phyloP scores from a whole-genome alignment of 2,329 filamentous ascomycete genomes.

The Stachybotrys echinatus region DNA sequence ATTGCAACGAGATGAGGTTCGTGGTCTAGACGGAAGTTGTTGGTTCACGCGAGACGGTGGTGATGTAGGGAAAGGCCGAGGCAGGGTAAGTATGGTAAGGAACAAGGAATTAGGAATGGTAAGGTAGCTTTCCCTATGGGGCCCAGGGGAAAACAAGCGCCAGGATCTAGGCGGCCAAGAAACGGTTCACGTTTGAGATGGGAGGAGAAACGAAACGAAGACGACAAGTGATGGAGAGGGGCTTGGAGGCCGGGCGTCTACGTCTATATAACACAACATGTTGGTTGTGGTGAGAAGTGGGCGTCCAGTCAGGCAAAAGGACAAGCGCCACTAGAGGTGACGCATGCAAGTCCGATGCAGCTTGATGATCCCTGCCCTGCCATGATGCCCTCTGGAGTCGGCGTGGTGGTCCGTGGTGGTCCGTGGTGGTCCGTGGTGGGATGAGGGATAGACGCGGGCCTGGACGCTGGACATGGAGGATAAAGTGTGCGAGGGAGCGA shows the following conservation, averaged over 20 bases:
- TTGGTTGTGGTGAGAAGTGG: not conserved
- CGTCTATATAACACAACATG: slow-evolving; percentile 16
- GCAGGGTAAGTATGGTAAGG: not conserved
- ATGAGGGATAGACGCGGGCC: too few relatives aligned
- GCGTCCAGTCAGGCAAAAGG: too few relatives aligned
- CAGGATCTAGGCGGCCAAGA: not conserved
- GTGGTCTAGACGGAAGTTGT: not conserved
- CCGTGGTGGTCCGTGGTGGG: too few relatives aligned
- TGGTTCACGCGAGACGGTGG: not conserved
- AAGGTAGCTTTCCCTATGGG: not conserved
- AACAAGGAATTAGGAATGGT: too few relatives aligned
- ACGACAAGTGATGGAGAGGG: not conserved
- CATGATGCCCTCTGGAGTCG: too few relatives aligned
- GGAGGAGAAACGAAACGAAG: slow-evolving; percentile 4
- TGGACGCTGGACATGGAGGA: too few relatives aligned
- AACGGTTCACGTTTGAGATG: slow-evolving; percentile 3
- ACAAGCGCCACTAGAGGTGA: too few relatives aligned
- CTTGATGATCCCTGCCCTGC: too few relatives aligned
- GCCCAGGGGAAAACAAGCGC: not conserved
- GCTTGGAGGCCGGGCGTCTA: slow-evolving; percentile 12
- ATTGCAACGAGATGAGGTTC: not conserved
- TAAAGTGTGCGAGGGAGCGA: too few relatives aligned
- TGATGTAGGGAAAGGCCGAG: not conserved
- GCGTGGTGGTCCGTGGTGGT: too few relatives aligned
- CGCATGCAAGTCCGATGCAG: too few relatives aligned